A percentile compares a stretch with the other conserved stretches of the same genome.
phyloP scores from a whole-genome alignment of 371 early-diverging fungal genomes.

The Choanephora cucurbitarum region DNA sequence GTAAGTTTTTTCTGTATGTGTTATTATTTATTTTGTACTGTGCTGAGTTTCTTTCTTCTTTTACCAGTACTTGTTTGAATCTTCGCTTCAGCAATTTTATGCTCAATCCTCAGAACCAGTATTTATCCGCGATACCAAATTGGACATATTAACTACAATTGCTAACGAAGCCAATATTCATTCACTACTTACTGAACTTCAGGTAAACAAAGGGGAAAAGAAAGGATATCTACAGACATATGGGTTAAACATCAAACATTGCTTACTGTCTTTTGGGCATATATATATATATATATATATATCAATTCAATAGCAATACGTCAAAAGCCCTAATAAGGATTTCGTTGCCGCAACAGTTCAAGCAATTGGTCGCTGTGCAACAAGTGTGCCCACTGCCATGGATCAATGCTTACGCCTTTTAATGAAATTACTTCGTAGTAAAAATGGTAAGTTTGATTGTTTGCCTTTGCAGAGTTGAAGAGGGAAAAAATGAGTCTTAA shows the following conservation, averaged over 20 bases:
- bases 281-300: too few species aligned
- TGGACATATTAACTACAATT: slow-evolving; percentile 79
- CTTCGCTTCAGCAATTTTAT: slow-evolving; percentile 77
- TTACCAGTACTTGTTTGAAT: slow-evolving; percentile 69
- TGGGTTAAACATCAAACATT: too few species aligned
- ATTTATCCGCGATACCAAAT: slow-evolving; percentile 78
- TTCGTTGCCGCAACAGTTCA: slow-evolving; percentile 74
- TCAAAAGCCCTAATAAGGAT: slow-evolving; percentile 69
- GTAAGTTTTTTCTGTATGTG: too few species aligned
- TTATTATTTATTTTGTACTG: too few species aligned
- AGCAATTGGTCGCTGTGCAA: slow-evolving; percentile 73
- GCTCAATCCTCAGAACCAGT: slow-evolving; percentile 78
- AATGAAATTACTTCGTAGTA: slow-evolving; percentile 69
- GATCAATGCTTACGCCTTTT: slow-evolving; percentile 63
- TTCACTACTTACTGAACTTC: slow-evolving; percentile 51
- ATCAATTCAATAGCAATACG: slow-evolving; percentile 70
- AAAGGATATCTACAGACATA: background rate
- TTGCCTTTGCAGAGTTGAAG: too few species aligned
- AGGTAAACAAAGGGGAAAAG: slow-evolving; percentile 23
- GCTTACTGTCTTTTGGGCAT: too few species aligned
- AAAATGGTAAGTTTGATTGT: slow-evolving; percentile 58
- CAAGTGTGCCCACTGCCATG: slow-evolving; percentile 60
- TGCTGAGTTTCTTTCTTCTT: too few species aligned
- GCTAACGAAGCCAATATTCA: slow-evolving; percentile 64
- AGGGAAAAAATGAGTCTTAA: too few species aligned